These are phyloP conservation scores for Magnolia sinica DNA, from an alignment of 164 flowering plant species.

Conservation along the genomic window DNA sequence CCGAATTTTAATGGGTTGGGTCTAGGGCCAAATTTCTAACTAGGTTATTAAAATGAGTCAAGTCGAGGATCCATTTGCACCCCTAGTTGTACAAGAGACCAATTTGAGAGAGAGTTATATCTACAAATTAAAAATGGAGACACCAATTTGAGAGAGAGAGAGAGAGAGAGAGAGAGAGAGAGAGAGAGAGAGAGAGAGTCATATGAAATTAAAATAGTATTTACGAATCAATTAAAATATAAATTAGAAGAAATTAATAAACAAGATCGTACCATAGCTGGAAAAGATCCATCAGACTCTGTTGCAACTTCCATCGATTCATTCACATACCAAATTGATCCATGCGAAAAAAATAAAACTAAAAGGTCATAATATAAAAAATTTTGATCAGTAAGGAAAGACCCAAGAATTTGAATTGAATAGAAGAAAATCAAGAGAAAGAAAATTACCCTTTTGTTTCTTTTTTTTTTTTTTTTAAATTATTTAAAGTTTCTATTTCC, in stretches of 20 bases:
- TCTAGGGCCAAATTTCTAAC: not conserved
- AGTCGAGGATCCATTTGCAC: too few species aligned
- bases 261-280: not conserved
- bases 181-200: not conserved
- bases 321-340: not conserved
- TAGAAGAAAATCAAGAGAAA: not conserved
- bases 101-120: not conserved
- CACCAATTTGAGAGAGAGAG: too few species aligned
- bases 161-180: not conserved
- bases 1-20: not conserved
- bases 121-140: not conserved
- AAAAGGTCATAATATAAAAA: too few species aligned
- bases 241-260: not conserved
- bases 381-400: not conserved
- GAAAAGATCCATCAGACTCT: not conserved
- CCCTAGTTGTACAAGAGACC: too few species aligned
- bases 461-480: not conserved
- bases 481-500: not conserved
- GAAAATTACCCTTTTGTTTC: not conserved
- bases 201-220: not conserved
- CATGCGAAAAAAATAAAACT: not conserved
- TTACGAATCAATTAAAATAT: not conserved
- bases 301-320: conserved; percentile 5
- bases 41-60: not conserved
- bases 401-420: not conserved